These are phyloP conservation scores for Huntiella bhutanensis DNA, from an alignment of 2,329 filamentous ascomycete species.

Conservation along the genomic window DNA sequence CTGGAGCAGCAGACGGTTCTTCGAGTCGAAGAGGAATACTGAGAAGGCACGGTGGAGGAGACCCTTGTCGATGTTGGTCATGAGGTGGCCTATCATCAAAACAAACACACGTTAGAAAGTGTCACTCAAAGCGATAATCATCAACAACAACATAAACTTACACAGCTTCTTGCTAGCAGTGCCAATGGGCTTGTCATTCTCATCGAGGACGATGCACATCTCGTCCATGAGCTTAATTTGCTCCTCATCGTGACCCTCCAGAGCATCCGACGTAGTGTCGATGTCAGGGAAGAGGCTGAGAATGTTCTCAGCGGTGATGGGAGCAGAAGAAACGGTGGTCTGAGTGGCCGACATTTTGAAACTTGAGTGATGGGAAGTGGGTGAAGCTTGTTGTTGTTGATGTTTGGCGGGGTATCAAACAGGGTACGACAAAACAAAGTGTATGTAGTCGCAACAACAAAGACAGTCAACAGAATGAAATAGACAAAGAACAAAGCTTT, in stretches of 20 bases:
- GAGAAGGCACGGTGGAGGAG: conserved; percentile 95
- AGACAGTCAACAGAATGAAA: background rate
- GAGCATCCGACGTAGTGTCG: conserved; percentile 50
- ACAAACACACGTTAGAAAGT: background rate
- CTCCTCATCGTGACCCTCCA: conserved; percentile 88
- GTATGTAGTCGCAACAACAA: background rate
- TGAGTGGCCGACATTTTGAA: conserved; percentile 12
- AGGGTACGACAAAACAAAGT: background rate
- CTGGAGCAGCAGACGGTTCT: conserved; percentile 84
- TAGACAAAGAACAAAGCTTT: background rate
- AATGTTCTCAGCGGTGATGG: conserved; percentile 73
- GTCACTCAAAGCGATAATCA: background rate
- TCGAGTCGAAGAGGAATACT: conserved; percentile 88
- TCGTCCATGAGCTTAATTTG: conserved; percentile 98
- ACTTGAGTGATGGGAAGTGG: background rate
- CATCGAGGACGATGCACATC: conserved; percentile 90
- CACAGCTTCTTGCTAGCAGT: conserved; percentile 97
- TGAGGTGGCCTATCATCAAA: conserved; percentile 60
- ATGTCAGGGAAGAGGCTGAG: conserved; percentile 75
- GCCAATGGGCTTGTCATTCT: conserved; percentile 81
- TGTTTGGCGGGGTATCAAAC: background rate
- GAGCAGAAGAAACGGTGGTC: conserved; percentile 29
- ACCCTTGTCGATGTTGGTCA: conserved; percentile 95
- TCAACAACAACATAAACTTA: conserved; percentile 26
- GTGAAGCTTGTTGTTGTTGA: background rate